Base-by-base conservation (phyloP, 78 protist species). In the Mantamonas sphyraenae region DNA sequence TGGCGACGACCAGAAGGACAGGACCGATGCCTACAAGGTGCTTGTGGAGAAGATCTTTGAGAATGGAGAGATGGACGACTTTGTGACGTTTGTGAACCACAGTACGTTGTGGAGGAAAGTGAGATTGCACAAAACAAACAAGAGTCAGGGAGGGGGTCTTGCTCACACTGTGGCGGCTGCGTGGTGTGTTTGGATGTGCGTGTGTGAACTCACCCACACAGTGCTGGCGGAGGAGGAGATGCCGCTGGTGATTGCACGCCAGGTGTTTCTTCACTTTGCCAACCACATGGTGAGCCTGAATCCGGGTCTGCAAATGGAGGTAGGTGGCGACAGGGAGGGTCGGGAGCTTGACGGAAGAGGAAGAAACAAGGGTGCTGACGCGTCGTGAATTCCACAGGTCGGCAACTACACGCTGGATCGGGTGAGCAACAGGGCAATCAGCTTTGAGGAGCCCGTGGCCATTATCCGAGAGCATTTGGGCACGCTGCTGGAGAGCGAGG, bases 371-470 rank as follows among this genome's bases (percentile, higher is more conserved):
- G n/a, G n/a, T n/a, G n/a, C n/a, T n/a, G n/a, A n/a, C n/a, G n/a
- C n/a, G n/a, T n/a, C n/a, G n/a, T n/a, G n/a, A n/a, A n/a, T n/a
- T n/a, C n/a, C n/a, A n/a, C n/a, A n/a, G 53, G 28, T 62, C 37
- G 68, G 31, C 24, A 26, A 33, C 31, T 26, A 17, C 24, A 35
- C 37, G 31, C n/a, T 62, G 39, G 68, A 62, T 0, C 0, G 3
- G 51, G 26, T 40, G 28, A 16, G 3, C n/a, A 24, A 40, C 28
- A 47, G 76, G 38, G 51, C 26, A 22, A 7, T 35, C 45, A 34
- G 71, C 2, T 71, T 71, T 56, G 76, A 71, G 60, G 76, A 71
- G 65, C 67, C 7, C 28, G 58, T 51, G n/a, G 16, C 43, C 33
- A 26, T 40, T 16, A 37, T 62, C 33, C 68, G 68, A 10, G 68